Evolutionary conservation across 164 flowering plant genomes (phyloP).

Genomic region (Euptelea pleiosperma): DNA sequence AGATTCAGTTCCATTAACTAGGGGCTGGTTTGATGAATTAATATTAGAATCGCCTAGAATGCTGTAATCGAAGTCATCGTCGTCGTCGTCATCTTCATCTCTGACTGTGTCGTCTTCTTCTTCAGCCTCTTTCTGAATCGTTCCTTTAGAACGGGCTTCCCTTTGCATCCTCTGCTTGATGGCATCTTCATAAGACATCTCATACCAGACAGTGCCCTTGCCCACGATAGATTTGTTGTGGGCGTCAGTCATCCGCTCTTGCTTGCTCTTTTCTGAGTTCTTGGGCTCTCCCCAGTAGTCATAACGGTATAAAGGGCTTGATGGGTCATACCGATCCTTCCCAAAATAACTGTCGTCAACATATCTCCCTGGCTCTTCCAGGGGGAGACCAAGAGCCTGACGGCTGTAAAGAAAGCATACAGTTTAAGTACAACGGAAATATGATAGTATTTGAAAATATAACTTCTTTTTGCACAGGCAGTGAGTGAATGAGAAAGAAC

Average conservation of each 20-base stretch:
- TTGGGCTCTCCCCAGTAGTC: constrained; percentile 99
- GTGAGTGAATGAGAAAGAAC: background rate
- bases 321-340: constrained; percentile 75
- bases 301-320: constrained; percentile 66
- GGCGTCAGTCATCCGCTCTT: constrained; percentile 55
- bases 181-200: constrained; percentile 82
- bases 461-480: too few relatives aligned
- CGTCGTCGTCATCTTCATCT: constrained; percentile 49
- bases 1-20: constrained; percentile 79
- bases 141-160: constrained; percentile 41
- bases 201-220: constrained; percentile 77
- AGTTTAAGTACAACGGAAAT: background rate
- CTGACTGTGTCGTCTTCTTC: constrained; percentile 18
- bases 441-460: background rate
- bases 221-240: constrained; percentile 85
- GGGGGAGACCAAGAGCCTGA: constrained; percentile 79
- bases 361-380: constrained; percentile 89
- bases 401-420: constrained; percentile 46
- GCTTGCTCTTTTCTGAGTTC: constrained; percentile 83
- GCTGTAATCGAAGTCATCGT: constrained; percentile 56
- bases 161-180: constrained; percentile 51
- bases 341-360: constrained; percentile 56
- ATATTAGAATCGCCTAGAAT: constrained; percentile 34
- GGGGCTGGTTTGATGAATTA: constrained; percentile 37
- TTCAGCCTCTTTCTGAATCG: constrained; percentile 17